Base-by-base conservation (phyloP, 148 eudicot species). In the Fallopia convolvulus region DNA sequence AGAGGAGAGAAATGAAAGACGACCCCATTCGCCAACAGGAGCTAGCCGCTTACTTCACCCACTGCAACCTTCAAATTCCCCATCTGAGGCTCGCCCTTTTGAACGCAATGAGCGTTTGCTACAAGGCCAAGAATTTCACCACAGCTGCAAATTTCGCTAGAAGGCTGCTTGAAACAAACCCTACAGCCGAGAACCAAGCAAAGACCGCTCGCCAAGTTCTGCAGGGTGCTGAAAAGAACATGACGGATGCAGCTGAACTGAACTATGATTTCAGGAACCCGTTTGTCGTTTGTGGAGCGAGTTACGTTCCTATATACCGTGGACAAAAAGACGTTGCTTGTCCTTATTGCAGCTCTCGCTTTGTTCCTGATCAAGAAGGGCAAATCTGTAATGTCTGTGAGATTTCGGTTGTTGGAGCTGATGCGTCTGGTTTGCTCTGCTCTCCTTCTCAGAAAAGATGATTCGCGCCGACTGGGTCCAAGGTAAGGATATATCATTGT, bases 211-310 rank as follows among this genome's bases (percentile, higher is more conserved):
- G 98, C 30, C 91, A 87, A 82, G 89, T 92, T 81, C 79, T 90
- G 58, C 93, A 90, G 81, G 88, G 90, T 18, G 89, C 97, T 52
- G 98, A 94, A 86, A 90, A 80, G 88, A 94, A 89, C 85, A 86
- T 87, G 93, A 90, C 75, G 20, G 97, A 94, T 74, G 85, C 87
- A 36, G 36, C 83, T 15, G 85, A 92, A 81, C 81, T 94, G 74
- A 92, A 94, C 75, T 94, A 94, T 76, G 98, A 94, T 80, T 94
- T 94, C 84, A 90, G 98, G 83, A 94, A 94, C 41, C 98, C 97
- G 0, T 94, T 94, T 81, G 97, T 94, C 46, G 84, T 88, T 14
- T 94, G 98, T 84, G 98, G 98, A 48, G 97, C 97, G 1, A 92
- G 91, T 0, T 87, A 90, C 70, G 89, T 92, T 11, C 98, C 98